A percentile compares a stretch with the other conserved stretches of the same genome.
These are phyloP conservation scores for Phoma sp. DNA, from an alignment of 2,329 filamentous ascomycete species.

Conservation along the genomic window DNA sequence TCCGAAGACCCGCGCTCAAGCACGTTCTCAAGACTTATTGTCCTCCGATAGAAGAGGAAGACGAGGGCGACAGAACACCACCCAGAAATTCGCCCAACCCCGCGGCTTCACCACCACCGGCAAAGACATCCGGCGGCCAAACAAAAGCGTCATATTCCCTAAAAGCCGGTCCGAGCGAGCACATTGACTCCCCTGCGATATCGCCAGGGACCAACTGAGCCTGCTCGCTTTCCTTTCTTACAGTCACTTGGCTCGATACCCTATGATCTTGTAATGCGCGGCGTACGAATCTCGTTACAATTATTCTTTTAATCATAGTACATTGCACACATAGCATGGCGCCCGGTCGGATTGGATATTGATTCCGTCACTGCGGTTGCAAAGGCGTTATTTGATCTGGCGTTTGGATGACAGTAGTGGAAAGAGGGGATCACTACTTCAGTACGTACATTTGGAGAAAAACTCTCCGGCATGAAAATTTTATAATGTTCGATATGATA, in stretches of 20 bases:
- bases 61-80: slow-evolving; percentile 48
- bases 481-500: neutral
- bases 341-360: slow-evolving; percentile 4
- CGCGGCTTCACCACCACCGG: neutral
- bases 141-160: slow-evolving; percentile 4
- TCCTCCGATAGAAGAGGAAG: slow-evolving; percentile 80
- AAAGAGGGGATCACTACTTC: neutral
- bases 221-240: slow-evolving; percentile 1
- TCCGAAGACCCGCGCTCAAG: slow-evolving; percentile 82
- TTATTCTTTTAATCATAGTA: slow-evolving; percentile 4
- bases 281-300: slow-evolving; percentile 4
- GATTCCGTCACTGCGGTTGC: neutral
- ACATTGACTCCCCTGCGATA: slow-evolving; percentile 16
- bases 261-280: slow-evolving; percentile 19
- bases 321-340: slow-evolving; percentile 10
- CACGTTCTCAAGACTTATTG: slow-evolving; percentile 83
- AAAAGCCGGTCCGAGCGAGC: neutral
- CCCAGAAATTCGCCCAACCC: slow-evolving; percentile 14
- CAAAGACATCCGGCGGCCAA: neutral
- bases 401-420: neutral
- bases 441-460: neutral
- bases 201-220: slow-evolving; percentile 10
- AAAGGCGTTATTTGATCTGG: neutral
- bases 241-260: slow-evolving; percentile 12
- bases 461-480: neutral